phyloP scores from a whole-genome alignment of 148 eudicot genomes.

The Polygonum maritimum region DNA sequence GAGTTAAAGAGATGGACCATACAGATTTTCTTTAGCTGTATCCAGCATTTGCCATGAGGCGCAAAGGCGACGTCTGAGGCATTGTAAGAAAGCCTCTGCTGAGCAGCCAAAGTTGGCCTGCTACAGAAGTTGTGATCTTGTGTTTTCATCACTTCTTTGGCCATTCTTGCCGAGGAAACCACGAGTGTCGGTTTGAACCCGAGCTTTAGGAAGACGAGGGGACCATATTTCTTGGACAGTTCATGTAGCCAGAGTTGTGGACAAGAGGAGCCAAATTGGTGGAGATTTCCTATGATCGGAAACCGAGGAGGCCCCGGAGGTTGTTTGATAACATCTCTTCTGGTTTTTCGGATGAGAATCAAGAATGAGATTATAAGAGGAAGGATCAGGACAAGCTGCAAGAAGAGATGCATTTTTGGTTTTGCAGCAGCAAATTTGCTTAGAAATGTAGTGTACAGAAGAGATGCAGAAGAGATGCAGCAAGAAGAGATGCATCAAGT shows the following conservation, averaged over 20 bases:
- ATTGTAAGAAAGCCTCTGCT: constrained; percentile 20
- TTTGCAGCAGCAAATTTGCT: not conserved
- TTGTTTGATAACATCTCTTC: not conserved
- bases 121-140: constrained; percentile 18
- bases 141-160: constrained; percentile 18
- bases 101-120: constrained; percentile 12
- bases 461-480: too few relatives aligned
- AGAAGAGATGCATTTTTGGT: not conserved
- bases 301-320: constrained; percentile 29
- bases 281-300: constrained; percentile 24
- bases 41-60: constrained; percentile 18
- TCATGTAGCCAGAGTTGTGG: constrained; percentile 18
- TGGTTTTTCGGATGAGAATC: not conserved
- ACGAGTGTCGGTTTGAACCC: constrained; percentile 13
- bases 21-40: constrained; percentile 15
- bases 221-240: constrained; percentile 23
- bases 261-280: constrained; percentile 11
- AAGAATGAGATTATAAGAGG: not conserved
- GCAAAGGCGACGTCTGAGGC: constrained; percentile 17
- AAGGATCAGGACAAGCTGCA: not conserved
- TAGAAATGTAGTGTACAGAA: not conserved
- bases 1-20: constrained; percentile 21
- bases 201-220: constrained; percentile 15
- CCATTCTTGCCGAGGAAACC: constrained; percentile 19
- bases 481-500: too few relatives aligned